Base-by-base conservation (phyloP, 1,284 basidiomycete genomes). In the Rhodotorula mucilaginosa region DNA sequence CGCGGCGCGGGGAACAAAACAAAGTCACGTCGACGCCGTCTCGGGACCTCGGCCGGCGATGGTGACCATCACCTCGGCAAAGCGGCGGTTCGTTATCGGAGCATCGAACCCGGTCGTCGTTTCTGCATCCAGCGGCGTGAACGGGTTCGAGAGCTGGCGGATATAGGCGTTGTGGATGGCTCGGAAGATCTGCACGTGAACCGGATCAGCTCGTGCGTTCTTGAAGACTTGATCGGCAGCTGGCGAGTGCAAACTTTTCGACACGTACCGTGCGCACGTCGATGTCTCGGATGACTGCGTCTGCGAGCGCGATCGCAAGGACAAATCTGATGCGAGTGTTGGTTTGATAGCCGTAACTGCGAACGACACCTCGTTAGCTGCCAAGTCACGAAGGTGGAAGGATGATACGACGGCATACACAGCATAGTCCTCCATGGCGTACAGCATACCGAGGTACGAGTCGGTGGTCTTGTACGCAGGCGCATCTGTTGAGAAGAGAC, bases 351-450 rank as follows among this genome's bases (percentile, higher is more conserved):
- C 81, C 81, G 64, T 82, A 82, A 15, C 79, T 80, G 71, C 48
- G 7, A 57, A 29, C 49, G 34, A 18, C 6, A 31, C 18, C 39
- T 26, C 51, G 34, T 58, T 15, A 65, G 60, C 58, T 48, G 29
- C 29, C 52, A 23, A 19, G 19, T 23, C 12, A n/a, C 8, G 34
- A 19, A 5, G 47, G 12, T 10, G 18, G 12, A 31, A 34, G 21
- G 23, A 5, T 10, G 1, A 5, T 3, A 26, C 0, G n/a, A 5
- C 7, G 16, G 15, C 46, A 26, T 29, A 78, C 79, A 82, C 74
- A 0, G 81, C 81, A 54, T 81, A 76, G 66, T 82, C 81, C 57
- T 82, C 81, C 73, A 81, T 78, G 0, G 79, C 79, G 64, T 79
- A 79, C 6, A 82, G 76, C 49, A 82, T 65, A 3, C 81, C 81